Evolutionary conservation across 2,329 filamentous ascomycete species (phyloP).

Genomic region (Penicillium frequentans): DNA sequence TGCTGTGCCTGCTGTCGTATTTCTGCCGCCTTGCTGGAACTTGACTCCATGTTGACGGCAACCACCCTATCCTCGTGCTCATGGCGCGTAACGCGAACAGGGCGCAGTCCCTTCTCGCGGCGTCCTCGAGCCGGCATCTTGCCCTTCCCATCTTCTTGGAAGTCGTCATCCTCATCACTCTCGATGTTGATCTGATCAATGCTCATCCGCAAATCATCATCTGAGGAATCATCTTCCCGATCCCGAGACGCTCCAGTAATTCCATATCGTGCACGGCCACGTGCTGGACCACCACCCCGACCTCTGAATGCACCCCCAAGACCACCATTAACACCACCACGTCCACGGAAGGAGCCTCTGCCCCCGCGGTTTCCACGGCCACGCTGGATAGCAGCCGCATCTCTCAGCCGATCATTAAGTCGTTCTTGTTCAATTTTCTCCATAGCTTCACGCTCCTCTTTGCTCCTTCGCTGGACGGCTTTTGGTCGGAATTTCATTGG

Average conservation of each 20-base stretch:
- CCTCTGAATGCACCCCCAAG: conserved; percentile 25
- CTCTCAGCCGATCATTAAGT: conserved; percentile 38
- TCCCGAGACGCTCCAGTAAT: conserved; percentile 24
- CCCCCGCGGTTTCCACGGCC: conserved; percentile 35
- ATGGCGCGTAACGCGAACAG: conserved; percentile 57
- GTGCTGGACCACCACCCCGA: conserved; percentile 21
- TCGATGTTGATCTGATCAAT: conserved; percentile 60
- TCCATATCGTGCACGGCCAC: conserved; percentile 28
- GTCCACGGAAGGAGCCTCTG: conserved; percentile 10
- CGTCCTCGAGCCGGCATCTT: conserved; percentile 30
- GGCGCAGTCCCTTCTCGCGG: conserved; percentile 41
- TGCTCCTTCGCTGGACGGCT: conserved; percentile 42
- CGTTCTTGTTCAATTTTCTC: conserved; percentile 45
- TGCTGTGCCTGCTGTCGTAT: conserved; percentile 35
- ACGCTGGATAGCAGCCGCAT: conserved; percentile 41
- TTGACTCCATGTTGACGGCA: conserved; percentile 56
- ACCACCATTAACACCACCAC: conserved; percentile 12
- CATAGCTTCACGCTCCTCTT: conserved; percentile 47
- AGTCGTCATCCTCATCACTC: conserved; percentile 45
- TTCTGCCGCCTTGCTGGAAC: conserved; percentile 46
- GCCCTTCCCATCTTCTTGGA: conserved; percentile 30
- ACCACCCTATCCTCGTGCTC: conserved; percentile 56
- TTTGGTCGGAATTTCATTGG: conserved; percentile 46
- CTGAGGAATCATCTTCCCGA: conserved; percentile 33
- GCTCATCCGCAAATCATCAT: conserved; percentile 53